A percentile compares a stretch with the other conserved stretches of the same genome.
These are phyloP conservation scores for Paulownia fortunei DNA, from an alignment of 257 asterid species.

Conservation along the genomic window DNA sequence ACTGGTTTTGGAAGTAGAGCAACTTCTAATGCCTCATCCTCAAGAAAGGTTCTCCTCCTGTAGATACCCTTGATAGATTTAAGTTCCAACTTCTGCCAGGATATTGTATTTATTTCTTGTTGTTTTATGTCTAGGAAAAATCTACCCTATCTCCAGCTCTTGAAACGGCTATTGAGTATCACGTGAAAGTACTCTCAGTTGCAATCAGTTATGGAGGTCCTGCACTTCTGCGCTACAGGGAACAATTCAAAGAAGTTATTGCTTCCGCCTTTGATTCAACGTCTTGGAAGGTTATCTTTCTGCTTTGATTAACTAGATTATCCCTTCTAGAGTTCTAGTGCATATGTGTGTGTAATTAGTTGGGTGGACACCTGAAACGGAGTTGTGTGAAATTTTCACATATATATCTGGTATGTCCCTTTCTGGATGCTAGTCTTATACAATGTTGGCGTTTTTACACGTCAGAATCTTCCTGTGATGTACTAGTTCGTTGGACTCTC, in stretches of 20 bases:
- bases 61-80: conserved; percentile 34
- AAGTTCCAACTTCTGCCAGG: conserved; percentile 26
- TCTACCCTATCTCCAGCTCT: conserved; percentile 87
- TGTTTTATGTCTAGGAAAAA: conserved; percentile 64
- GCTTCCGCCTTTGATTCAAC: conserved; percentile 87
- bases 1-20: conserved; percentile 79
- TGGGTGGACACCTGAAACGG: conserved; percentile 10
- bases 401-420: conserved; percentile 4
- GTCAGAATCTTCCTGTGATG: background rate
- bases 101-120: conserved; percentile 28
- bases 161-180: conserved; percentile 85
- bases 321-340: conserved; percentile 18
- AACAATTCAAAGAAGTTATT: conserved; percentile 83
- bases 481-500: background rate
- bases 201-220: conserved; percentile 97
- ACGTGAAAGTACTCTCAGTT: conserved; percentile 89
- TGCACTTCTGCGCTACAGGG: conserved; percentile 70
- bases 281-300: conserved; percentile 90
- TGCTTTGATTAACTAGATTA: conserved; percentile 28
- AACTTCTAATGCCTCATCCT: conserved; percentile 49
- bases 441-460: conserved; percentile 7
- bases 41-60: conserved; percentile 71
- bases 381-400: background rate
- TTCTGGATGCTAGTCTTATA: conserved; percentile 9
- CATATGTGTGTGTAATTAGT: conserved; percentile 11